These are phyloP conservation scores for Trypanosoma melophagium DNA, from an alignment of 208 protist genomes.

Conservation along the genomic window DNA sequence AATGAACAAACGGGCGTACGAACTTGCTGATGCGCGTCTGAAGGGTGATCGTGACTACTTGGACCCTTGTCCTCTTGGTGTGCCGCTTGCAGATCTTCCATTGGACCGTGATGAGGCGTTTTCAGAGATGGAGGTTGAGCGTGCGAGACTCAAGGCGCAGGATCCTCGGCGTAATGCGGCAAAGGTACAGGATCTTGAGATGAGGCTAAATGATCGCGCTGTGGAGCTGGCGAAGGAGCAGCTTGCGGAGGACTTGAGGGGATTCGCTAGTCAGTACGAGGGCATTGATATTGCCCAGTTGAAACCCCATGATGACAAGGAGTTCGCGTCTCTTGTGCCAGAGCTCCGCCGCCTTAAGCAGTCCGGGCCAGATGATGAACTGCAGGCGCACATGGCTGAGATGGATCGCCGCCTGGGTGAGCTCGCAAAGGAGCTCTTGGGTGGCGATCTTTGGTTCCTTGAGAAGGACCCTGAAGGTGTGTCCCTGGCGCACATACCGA, in stretches of 20 bases:
- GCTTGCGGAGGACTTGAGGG: slow-evolving; percentile 41
- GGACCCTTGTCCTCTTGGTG: slow-evolving; percentile 38
- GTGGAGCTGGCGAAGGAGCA: slow-evolving; percentile 53
- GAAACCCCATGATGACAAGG: slow-evolving; percentile 30
- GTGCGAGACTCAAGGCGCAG: slow-evolving; percentile 48
- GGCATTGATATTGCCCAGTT: slow-evolving; percentile 44
- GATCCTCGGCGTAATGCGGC: slow-evolving; percentile 36
- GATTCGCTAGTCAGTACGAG: slow-evolving; percentile 46
- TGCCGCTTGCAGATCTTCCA: slow-evolving; percentile 39
- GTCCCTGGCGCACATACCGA: slow-evolving; percentile 36
- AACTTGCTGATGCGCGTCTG: slow-evolving; percentile 61
- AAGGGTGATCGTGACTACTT: slow-evolving; percentile 69
- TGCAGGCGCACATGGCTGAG: slow-evolving; percentile 24
- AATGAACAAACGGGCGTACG: slow-evolving; percentile 78
- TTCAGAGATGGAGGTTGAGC: slow-evolving; percentile 45
- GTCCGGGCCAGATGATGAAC: slow-evolving; percentile 24
- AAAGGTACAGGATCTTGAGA: slow-evolving; percentile 42
- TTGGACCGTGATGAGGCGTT: slow-evolving; percentile 51
- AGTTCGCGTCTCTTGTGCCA: slow-evolving; percentile 34
- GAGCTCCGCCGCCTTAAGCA: slow-evolving; percentile 20
- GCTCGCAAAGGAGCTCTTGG: slow-evolving; percentile 55
- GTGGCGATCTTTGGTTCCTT: slow-evolving; percentile 83
- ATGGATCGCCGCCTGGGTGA: slow-evolving; percentile 66
- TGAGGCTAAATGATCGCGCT: slow-evolving; percentile 60
- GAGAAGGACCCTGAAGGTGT: slow-evolving; percentile 51